Conservation (phyloP, 345 rosid species). For the Pelargonium nanum region DNA sequence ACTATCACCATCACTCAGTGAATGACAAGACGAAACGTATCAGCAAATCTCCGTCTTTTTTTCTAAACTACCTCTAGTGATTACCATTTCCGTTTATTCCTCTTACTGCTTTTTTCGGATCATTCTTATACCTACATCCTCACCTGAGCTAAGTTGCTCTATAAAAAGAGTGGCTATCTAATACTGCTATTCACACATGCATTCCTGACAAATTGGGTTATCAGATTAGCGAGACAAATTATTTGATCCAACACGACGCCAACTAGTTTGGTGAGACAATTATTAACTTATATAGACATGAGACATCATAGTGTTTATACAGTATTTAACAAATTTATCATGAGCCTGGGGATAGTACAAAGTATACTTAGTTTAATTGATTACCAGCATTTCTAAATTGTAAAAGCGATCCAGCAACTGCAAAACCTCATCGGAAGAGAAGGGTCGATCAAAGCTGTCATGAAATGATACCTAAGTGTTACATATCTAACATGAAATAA, state of each 20-base stretch:
- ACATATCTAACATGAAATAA: conserved; percentile 1
- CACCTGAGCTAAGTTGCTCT: background rate
- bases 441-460: conserved; percentile 67
- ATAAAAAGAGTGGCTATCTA: too few species aligned
- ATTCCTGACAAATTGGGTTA: background rate
- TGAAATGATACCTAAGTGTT: conserved; percentile 3
- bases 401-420: conserved; percentile 88
- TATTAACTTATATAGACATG: background rate
- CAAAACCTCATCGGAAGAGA: conserved; percentile 84
- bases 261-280: background rate
- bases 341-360: too few species aligned
- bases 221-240: too few species aligned
- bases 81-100: background rate
- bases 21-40: background rate
- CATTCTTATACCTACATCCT: background rate
- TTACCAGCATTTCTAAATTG: conserved; percentile 91
- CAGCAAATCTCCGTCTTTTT: too few species aligned
- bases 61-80: background rate
- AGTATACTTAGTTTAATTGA: background rate
- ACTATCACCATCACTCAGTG: background rate
- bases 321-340: too few species aligned
- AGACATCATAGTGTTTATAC: too few species aligned
- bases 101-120: background rate
- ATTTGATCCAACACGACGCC: background rate
- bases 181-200: too few species aligned